Base-by-base conservation (phyloP, 768 basidiomycete species). In the Termitomyces sp. region DNA sequence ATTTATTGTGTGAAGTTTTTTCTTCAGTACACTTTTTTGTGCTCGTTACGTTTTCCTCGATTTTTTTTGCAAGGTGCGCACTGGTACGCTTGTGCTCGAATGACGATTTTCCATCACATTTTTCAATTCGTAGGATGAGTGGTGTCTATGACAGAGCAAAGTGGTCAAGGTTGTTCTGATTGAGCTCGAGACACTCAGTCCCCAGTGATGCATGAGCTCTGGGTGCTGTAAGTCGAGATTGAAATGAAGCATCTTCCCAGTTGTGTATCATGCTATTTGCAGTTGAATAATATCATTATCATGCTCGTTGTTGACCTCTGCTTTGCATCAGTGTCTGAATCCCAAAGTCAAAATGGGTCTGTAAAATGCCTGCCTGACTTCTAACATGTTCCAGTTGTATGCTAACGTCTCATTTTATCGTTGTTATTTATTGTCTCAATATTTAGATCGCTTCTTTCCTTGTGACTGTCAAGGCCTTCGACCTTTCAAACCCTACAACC, bases 1-100 rank as follows among this genome's bases (percentile, higher is more conserved):
- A 57, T 6, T 52, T 52, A 62, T 65, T 67, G 64, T n/a, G 50
- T n/a, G 50, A 36, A 10, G 63, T 9, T 16, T 38, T 10, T 18
- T 18, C 16, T 50, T 18, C 14, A 26, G 30, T 38, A 41, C 4
- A 28, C 18, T 5, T 28, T 40, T 28, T 40, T 40, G 26, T 30
- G 41, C n/a, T 43, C 9, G n/a, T 28, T 9, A 3, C 13, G 12
- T 9, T 6, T 41, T 12, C 28, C 32, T n/a, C 18, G 13, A 20
- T 28, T 30, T 2, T 8, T 28, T 38, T 10, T 20, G 18, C 20
- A 33, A 5, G 6, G 5, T 4, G 16, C n/a, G n/a, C n/a, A n/a
- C n/a, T 2, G 28, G 10, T 35, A 12, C 10, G 23, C 12, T 30
- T 1, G 36, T 38, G 36, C 5, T 14, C 5, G 10, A 13, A 38